A percentile compares a stretch with the other conserved stretches of the same genome.
phyloP scores from a whole-genome alignment of 768 basidiomycete species.

The Brasilioporus rufonigricans region DNA sequence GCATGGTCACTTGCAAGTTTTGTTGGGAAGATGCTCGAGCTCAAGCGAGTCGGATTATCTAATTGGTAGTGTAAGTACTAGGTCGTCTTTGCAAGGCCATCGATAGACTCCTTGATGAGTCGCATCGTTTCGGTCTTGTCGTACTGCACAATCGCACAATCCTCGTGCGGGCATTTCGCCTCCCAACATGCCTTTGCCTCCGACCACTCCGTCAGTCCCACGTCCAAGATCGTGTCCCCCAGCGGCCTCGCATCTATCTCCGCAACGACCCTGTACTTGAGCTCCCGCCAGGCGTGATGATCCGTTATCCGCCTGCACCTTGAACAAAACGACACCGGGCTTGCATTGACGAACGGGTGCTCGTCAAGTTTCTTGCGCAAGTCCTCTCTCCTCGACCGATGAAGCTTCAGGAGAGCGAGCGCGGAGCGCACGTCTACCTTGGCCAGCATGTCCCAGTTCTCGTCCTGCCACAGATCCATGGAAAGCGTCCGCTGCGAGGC shows the following conservation, averaged over 20 bases:
- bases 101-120: slow-evolving; percentile 54
- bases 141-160: slow-evolving; percentile 52
- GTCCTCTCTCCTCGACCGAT: slow-evolving; percentile 48
- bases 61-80: slow-evolving; percentile 8
- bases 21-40: too few relatives aligned
- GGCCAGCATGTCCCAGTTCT: slow-evolving; percentile 43
- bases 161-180: slow-evolving; percentile 45
- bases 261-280: slow-evolving; percentile 53
- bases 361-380: slow-evolving; percentile 50
- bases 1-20: slow-evolving; percentile 4
- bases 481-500: slow-evolving; percentile 57
- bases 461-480: slow-evolving; percentile 48
- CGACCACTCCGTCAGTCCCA: slow-evolving; percentile 52
- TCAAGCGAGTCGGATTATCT: slow-evolving; percentile 10
- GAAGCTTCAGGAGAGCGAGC: slow-evolving; percentile 53
- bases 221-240: slow-evolving; percentile 53
- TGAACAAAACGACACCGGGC: slow-evolving; percentile 41
- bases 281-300: slow-evolving; percentile 63
- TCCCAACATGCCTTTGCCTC: slow-evolving; percentile 63
- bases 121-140: slow-evolving; percentile 54
- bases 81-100: slow-evolving; percentile 42
- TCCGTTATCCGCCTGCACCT: slow-evolving; percentile 48
- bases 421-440: slow-evolving; percentile 51
- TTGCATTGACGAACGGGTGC: slow-evolving; percentile 55
- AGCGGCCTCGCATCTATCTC: slow-evolving; percentile 60